Conservation (phyloP, 192 early-diverging fungal genomes). For the Backusella mclennaniae region DNA sequence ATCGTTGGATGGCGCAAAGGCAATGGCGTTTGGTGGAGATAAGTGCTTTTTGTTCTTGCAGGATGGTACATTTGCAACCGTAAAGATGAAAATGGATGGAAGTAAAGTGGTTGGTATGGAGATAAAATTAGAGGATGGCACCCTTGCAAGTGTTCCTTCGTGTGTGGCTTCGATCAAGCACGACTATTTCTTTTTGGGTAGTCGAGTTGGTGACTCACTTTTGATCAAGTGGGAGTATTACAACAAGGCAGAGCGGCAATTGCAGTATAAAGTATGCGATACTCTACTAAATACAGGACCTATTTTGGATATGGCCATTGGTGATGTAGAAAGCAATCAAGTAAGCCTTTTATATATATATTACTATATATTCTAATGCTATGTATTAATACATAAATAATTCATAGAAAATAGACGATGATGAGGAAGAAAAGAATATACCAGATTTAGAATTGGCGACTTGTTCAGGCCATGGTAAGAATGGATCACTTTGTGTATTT, state of each 20-base stretch:
- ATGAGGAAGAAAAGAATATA: neutral
- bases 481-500: slow-evolving; percentile 50
- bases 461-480: slow-evolving; percentile 52
- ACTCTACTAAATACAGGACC: slow-evolving; percentile 77
- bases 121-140: slow-evolving; percentile 31
- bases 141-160: slow-evolving; percentile 46
- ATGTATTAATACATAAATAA: neutral
- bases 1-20: slow-evolving; percentile 65
- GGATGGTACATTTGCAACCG: slow-evolving; percentile 69
- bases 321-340: slow-evolving; percentile 51
- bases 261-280: slow-evolving; percentile 72
- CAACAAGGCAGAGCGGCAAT: slow-evolving; percentile 2
- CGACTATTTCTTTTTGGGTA: slow-evolving; percentile 72
- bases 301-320: slow-evolving; percentile 72
- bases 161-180: slow-evolving; percentile 46
- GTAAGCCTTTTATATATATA: slow-evolving; percentile 14
- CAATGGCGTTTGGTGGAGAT: slow-evolving; percentile 66
- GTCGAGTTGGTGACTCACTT: slow-evolving; percentile 63
- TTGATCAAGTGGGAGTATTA: slow-evolving; percentile 60
- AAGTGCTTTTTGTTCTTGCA: slow-evolving; percentile 70
- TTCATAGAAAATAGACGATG: neutral
- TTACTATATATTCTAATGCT: neutral
- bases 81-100: slow-evolving; percentile 76
- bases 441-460: slow-evolving; percentile 49
- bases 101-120: slow-evolving; percentile 75